These are phyloP conservation scores for Parathielavia hyrcaniae DNA, from an alignment of 495 filamentous ascomycete species.

Conservation along the genomic window DNA sequence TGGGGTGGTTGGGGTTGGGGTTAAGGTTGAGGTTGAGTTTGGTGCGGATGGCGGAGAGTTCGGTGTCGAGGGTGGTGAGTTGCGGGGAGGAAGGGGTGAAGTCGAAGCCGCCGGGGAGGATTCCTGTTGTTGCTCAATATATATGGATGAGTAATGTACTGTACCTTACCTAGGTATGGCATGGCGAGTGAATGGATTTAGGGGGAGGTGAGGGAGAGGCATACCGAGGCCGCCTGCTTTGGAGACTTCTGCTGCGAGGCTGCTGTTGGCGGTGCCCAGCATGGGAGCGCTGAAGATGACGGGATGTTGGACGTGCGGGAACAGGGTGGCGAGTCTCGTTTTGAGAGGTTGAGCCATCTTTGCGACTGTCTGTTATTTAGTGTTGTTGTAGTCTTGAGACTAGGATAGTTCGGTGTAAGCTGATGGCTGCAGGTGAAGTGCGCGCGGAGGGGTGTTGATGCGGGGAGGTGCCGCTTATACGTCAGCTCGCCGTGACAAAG, in stretches of 20 bases:
- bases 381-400: not conserved
- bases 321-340: constrained; percentile 31
- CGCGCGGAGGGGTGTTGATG: not conserved
- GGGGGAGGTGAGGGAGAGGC: not conserved
- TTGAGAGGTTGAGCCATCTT: not conserved
- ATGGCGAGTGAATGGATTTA: not conserved
- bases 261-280: constrained; percentile 57
- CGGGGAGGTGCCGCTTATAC: not conserved
- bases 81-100: constrained; percentile 30
- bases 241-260: constrained; percentile 58
- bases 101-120: constrained; percentile 35
- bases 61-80: constrained; percentile 26
- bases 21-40: constrained; percentile 21
- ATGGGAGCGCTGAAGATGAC: constrained; percentile 68
- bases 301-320: constrained; percentile 55
- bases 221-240: constrained; percentile 60
- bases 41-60: constrained; percentile 35
- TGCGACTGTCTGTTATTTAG: not conserved
- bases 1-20: constrained; percentile 2
- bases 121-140: constrained; percentile 25
- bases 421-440: not conserved
- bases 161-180: not conserved
- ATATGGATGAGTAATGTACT: not conserved
- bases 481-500: not conserved
- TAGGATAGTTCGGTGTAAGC: not conserved